Base-by-base conservation (phyloP, 352 stramenopile genomes). In the Elongisporangium anandrum region DNA sequence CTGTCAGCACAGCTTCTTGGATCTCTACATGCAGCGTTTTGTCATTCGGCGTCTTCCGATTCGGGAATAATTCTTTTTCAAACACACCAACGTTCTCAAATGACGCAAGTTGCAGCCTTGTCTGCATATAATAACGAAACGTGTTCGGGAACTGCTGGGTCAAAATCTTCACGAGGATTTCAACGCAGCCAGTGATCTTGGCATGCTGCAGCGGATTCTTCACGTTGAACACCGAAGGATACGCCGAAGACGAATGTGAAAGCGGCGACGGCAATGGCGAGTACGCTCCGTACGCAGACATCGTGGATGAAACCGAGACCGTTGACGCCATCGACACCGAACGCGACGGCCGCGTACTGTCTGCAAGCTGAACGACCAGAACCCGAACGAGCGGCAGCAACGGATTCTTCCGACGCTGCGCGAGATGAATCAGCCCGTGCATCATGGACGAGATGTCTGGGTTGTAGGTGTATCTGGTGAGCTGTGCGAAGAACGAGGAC, bases 141-240 rank as follows among this genome's bases (percentile, higher is more conserved):
- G 82, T 92, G 56, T 92, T 90, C 1, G 82, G 82, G 21, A 88
- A 88, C 61, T 88, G 68, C 50, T 87, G 76, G 10, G 77, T 78
- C 17, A 90, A 57, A 6, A 89, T 77, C 29, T 89, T 90, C 5
- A 63, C 59, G 34, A 92, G 60, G n/a, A 92, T 79, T 23, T 87
- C 79, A 12, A 75, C 73, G 49, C 82, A 90, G n/a, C 74, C 78
- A 38, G 65, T 90, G 52, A 92, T 75, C 15, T 68, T 75, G 29
- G 68, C 63, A 62, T 90, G 78, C 5, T 81, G 54, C 23, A 66
- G 72, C 17, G 74, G 72, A 1, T 60, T 72, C 21, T 75, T 70
- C 1, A 71, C 54, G 19, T 66, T 85, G 64, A 85, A 88, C 2
- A 81, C 21, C 13, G 34, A 15, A 45, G 34, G 34, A 45, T 45